Percentiles rank a stretch among this genome's conserved stretches.
phyloP scores from a whole-genome alignment of 805 yeast genomes.

The Wickerhamomyces chambardii region DNA sequence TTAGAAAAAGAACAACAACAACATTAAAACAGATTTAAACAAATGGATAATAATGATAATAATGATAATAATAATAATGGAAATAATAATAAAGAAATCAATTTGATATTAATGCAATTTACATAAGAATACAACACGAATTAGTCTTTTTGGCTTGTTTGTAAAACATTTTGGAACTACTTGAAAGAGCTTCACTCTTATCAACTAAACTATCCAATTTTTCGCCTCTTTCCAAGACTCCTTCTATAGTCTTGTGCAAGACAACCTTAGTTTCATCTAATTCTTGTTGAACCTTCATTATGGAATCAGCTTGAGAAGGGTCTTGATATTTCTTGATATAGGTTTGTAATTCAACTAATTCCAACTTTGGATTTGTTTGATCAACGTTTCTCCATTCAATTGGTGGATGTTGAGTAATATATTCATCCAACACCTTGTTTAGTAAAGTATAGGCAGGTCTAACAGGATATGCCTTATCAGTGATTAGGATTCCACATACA shows the following conservation, averaged over 20 bases:
- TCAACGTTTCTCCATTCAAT: conserved; percentile 52
- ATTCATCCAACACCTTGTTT: conserved; percentile 88
- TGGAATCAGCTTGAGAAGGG: conserved; percentile 94
- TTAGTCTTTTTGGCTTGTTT: conserved; percentile 95
- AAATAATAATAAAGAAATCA: too few species aligned
- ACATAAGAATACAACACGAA: conserved; percentile 78
- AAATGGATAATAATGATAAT: too few species aligned
- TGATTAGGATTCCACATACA: conserved; percentile 80
- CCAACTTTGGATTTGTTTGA: conserved; percentile 35
- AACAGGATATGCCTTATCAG: conserved; percentile 94
- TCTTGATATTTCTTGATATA: conserved; percentile 87
- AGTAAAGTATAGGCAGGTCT: conserved; percentile 92
- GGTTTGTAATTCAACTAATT: conserved; percentile 51
- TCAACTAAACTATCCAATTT: conserved; percentile 90
- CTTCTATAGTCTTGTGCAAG: conserved; percentile 90
- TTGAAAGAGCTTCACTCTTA: conserved; percentile 86
- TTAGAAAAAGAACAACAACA: too few species aligned
- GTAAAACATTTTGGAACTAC: conserved; percentile 88
- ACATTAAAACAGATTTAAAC: too few species aligned
- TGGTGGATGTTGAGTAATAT: conserved; percentile 72
- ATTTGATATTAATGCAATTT: too few species aligned
- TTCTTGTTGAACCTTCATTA: conserved; percentile 96
- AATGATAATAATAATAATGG: too few species aligned
- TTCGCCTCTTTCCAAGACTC: conserved; percentile 93
- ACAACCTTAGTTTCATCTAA: conserved; percentile 96